These are phyloP conservation scores for Ceratobasidium sp. DNA, from an alignment of 1,284 basidiomycete species.

Conservation along the genomic window DNA sequence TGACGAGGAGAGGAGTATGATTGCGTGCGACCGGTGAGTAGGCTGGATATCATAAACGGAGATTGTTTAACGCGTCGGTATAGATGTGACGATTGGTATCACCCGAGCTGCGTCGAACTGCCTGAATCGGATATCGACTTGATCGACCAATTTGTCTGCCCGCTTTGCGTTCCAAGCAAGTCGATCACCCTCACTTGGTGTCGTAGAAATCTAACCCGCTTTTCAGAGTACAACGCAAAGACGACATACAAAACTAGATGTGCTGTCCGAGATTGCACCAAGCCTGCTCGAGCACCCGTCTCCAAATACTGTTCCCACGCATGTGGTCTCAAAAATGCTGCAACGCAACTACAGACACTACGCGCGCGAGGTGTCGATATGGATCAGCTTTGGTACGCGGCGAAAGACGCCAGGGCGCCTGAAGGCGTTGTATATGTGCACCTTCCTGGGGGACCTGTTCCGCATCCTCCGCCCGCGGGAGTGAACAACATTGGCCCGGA, in stretches of 20 bases:
- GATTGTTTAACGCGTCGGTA: not conserved
- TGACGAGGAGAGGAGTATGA: conserved; percentile 86
- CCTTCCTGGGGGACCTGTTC: conserved; percentile 17
- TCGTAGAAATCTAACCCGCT: not conserved
- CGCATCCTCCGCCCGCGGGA: conserved; percentile 27
- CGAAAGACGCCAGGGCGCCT: conserved; percentile 33
- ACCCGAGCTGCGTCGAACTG: conserved; percentile 82
- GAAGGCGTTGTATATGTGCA: conserved; percentile 43
- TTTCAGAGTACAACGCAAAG: conserved; percentile 73
- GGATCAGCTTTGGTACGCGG: conserved; percentile 47
- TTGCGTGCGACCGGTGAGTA: conserved; percentile 85
- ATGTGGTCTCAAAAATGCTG: conserved; percentile 68
- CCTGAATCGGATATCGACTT: conserved; percentile 81
- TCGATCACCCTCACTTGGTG: conserved; percentile 45
- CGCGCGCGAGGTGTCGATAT: conserved; percentile 30
- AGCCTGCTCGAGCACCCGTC: conserved; percentile 78
- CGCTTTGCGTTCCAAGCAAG: conserved; percentile 78
- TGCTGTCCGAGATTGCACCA: conserved; percentile 67
- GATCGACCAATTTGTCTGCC: conserved; percentile 89
- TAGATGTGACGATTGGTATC: conserved; percentile 92
- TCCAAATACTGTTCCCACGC: conserved; percentile 89
- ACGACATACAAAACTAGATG: conserved; percentile 87
- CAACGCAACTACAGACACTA: conserved; percentile 41
- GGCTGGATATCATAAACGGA: conserved; percentile 18
- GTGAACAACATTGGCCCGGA: conserved; percentile 30